Base-by-base conservation (phyloP, 2,329 filamentous ascomycete species). In the Penicillium thymicola region DNA sequence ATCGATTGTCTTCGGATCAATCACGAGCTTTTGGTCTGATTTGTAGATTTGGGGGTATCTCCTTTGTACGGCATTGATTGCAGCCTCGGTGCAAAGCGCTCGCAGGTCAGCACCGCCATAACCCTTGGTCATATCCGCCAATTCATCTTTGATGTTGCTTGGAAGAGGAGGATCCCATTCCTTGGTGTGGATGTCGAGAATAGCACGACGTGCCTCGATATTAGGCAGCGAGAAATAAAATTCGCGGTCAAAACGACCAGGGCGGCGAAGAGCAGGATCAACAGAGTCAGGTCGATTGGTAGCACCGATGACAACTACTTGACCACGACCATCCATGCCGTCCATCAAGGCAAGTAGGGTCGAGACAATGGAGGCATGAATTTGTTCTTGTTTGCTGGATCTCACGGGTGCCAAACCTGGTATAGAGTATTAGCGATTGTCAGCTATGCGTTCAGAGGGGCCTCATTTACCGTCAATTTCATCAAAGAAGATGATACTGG, bases 401-500 rank as follows among this genome's bases (percentile, higher is more conserved):
- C 94, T 85, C 34, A 97, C 94, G 50, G 94, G 95, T 3, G 94
- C 94, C 62, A 99, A 81, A 54, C 78, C 77, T 79, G 58, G 16
- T n/a, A 18, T 10, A 48, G 44, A 34, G 25, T 9, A 43, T 66
- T 59, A 65, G 61, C 27, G 11, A 32, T 30, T 30, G 34, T n/a
- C 11, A 53, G 28, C 38, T 25, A 34, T 11, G 10, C 8, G 8
- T n/a, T 48, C 21, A 18, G 30, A 6, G 38, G 9, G 14, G 42
- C 36, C 51, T 18, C 34, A 54, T 72, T 69, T 67, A 79, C 94
- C 94, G 76, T 99, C 94, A 65, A 99, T 99, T 74, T 99, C 94
- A 72, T 99, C 94, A 66, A 99, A 97, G 79, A 99, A 99, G 73
- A 99, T 99, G 75, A 99, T 99, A 73, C 93, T 97, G 0, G 94